Evolutionary conservation across 2,329 filamentous ascomycete genomes (phyloP), one percentile per base, ranked within the genome.

Genomic region (Cyphellophora attinorum): DNA sequence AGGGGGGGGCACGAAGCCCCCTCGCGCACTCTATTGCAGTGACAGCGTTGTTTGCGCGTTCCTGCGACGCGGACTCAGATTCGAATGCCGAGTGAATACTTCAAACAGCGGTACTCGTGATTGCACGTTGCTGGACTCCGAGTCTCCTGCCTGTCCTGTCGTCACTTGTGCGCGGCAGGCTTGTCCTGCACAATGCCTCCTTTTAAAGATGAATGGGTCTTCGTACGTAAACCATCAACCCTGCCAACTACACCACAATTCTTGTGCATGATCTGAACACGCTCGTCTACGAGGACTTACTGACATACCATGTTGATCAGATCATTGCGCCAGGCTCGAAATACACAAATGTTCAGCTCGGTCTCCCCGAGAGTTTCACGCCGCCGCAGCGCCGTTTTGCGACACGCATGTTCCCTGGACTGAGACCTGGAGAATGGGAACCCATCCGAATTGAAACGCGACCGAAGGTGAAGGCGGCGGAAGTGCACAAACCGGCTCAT

Each of bases 261-360:
- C n/a, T n/a, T n/a, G n/a, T n/a, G n/a, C n/a, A n/a, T n/a, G n/a
- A n/a, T n/a, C n/a, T n/a, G n/a, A n/a, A n/a, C n/a, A n/a, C n/a
- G n/a, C n/a, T n/a, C n/a, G n/a, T n/a, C n/a, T n/a, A n/a, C n/a
- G n/a, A n/a, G n/a, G n/a, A n/a, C n/a, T n/a, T n/a, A n/a, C n/a
- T 14, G 13, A 11, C 31, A 12, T 16, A 23, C 27, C 23, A 12
- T 3, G 13, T 14, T 11, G 15, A 3, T n/a, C 37, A 68, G 64
- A 58, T 67, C 47, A 68, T 72, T 55, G 65, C 65, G 50, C 69
- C 69, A 34, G 88, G 88, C 54, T 94, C 86, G 57, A 79, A 82
- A 61, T 89, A 80, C 46, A 94, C 86, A 39, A 76, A 93, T 64
- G 88, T 86, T 47, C 86, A 94, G 70, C 74, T 94, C 27, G 88